Conservation (phyloP, 306 rosid genomes). For the Notholithocarpus densiflorus region DNA sequence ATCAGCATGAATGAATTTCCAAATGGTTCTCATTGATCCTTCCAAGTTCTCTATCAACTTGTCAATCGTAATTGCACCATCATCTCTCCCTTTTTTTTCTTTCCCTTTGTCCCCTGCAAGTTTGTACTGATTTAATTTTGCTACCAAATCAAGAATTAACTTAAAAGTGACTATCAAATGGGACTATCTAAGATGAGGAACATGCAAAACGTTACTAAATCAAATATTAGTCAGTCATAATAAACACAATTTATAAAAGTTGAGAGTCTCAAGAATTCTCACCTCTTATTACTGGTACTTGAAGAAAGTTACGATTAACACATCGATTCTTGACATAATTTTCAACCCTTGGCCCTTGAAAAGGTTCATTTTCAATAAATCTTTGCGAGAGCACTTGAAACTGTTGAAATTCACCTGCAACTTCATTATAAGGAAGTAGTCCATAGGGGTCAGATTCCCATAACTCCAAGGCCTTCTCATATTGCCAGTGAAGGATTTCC, state of each 20-base stretch:
- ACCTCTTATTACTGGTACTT: conserved; percentile 79
- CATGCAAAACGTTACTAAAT: neutral
- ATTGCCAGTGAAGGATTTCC: conserved; percentile 89
- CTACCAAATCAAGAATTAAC: neutral
- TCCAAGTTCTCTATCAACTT: conserved; percentile 59
- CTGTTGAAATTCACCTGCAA: conserved; percentile 80
- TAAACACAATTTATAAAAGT: neutral
- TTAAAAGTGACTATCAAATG: neutral
- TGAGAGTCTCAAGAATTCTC: neutral
- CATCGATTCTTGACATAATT: conserved; percentile 68
- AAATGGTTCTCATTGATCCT: conserved; percentile 74
- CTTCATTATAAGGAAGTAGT: conserved; percentile 45
- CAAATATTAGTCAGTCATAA: neutral
- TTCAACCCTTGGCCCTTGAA: conserved; percentile 68
- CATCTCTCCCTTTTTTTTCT: conserved; percentile 32
- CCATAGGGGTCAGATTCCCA: conserved; percentile 55
- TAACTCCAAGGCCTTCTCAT: conserved; percentile 51
- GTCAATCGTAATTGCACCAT: conserved; percentile 51
- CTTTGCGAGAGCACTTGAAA: conserved; percentile 79
- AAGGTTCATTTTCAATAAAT: conserved; percentile 75
- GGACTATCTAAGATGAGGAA: conserved; percentile 1
- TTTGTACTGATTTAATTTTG: neutral
- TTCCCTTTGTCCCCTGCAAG: conserved; percentile 43
- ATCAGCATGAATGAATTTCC: conserved; percentile 74
- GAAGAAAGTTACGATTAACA: conserved; percentile 59